phyloP scores from a whole-genome alignment of 371 early-diverging fungal species.

The Rhizopus stolonifer region DNA sequence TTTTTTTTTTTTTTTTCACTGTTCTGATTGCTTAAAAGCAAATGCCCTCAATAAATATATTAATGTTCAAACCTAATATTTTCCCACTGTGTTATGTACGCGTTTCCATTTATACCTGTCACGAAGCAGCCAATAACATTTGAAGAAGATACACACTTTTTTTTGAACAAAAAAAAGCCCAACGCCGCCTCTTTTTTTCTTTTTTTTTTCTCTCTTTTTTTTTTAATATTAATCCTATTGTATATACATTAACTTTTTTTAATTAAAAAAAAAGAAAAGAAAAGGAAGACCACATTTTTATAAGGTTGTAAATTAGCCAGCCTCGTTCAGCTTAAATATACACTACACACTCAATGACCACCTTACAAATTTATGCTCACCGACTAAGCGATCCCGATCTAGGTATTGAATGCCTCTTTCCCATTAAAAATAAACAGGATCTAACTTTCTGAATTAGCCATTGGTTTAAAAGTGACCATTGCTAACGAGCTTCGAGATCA shows the following conservation, averaged over 20 bases:
- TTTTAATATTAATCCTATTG: not conserved
- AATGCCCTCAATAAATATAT: too few species aligned
- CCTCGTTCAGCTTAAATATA: not conserved
- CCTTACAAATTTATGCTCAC: conserved; percentile 67
- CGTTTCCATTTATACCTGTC: too few species aligned
- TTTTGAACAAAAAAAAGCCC: not conserved
- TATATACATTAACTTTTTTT: not conserved
- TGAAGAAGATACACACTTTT: not conserved
- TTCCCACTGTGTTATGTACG: too few species aligned
- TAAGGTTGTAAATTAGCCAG: conserved; percentile 1
- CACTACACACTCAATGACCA: conserved; percentile 34
- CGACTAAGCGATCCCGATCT: conserved; percentile 65
- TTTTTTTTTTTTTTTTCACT: too few species aligned
- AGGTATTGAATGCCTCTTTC: conserved; percentile 29
- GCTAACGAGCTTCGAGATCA: conserved; percentile 90
- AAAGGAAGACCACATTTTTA: not conserved
- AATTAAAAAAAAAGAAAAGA: not conserved
- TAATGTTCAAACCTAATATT: too few species aligned
- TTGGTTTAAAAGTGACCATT: conserved; percentile 76
- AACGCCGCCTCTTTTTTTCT: not conserved
- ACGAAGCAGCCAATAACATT: not conserved
- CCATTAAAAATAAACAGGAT: not conserved
- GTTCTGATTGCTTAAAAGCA: too few species aligned
- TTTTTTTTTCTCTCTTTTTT: not conserved
- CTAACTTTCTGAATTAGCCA: conserved; percentile 19